Conservation (phyloP, 176 grass and related monocot species). For the Chrysopogon serrulatus region DNA sequence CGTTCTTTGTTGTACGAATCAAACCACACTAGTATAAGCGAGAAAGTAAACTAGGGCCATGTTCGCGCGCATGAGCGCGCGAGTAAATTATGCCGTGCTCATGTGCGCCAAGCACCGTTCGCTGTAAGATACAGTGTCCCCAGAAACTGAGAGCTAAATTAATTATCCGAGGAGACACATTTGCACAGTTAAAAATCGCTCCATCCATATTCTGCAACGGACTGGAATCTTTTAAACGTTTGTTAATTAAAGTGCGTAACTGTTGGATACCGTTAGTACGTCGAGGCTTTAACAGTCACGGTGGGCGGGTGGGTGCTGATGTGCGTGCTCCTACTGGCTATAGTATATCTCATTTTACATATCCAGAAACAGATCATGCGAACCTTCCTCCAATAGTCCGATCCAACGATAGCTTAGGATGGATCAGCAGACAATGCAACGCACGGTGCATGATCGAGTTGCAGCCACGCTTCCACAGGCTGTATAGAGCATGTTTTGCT, state of each 20-base stretch:
- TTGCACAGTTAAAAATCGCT: background rate
- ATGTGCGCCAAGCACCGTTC: constrained; percentile 28
- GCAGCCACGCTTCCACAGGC: constrained; percentile 11
- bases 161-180: background rate
- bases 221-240: background rate
- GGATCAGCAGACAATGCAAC: background rate
- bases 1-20: constrained; percentile 12
- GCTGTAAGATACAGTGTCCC: constrained; percentile 13
- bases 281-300: constrained; percentile 3
- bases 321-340: background rate
- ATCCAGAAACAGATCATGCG: background rate
- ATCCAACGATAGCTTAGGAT: background rate
- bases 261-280: constrained; percentile 38
- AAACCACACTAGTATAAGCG: constrained; percentile 32
- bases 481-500: constrained; percentile 3
- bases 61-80: constrained; percentile 18
- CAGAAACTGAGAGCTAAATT: background rate
- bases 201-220: background rate
- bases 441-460: constrained; percentile 6
- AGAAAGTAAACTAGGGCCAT: constrained; percentile 40
- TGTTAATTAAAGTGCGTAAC: background rate
- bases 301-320: background rate
- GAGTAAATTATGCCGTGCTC: constrained; percentile 40
- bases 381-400: constrained; percentile 1
- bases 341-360: no score